These are phyloP conservation scores for Tagetes erecta DNA, from an alignment of 129 eudicot species.

Conservation along the genomic window DNA sequence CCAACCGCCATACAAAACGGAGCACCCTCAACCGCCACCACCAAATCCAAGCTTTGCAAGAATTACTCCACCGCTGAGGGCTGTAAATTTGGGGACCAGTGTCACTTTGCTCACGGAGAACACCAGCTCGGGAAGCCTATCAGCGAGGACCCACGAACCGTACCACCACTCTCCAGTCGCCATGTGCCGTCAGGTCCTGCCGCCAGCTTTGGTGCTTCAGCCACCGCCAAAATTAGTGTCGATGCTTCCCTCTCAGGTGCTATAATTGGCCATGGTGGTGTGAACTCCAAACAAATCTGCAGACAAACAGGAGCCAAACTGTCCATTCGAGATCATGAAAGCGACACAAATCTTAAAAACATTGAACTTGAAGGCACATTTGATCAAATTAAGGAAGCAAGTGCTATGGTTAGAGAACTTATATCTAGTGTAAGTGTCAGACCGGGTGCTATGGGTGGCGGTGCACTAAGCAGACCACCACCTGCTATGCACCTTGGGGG, in stretches of 20 bases:
- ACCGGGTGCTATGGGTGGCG: constrained; percentile 15
- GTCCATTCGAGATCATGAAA: constrained; percentile 71
- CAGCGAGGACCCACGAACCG: constrained; percentile 50
- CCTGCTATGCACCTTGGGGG: constrained; percentile 33
- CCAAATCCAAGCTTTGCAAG: constrained; percentile 74
- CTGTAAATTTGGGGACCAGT: constrained; percentile 87
- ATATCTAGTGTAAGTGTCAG: constrained; percentile 52
- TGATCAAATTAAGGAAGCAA: constrained; percentile 76
- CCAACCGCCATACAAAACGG: constrained; percentile 30
- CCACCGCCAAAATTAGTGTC: constrained; percentile 76
- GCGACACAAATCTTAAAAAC: constrained; percentile 56
- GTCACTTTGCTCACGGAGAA: constrained; percentile 90
- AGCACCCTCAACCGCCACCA: constrained; percentile 40
- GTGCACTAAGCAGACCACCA: constrained; percentile 24
- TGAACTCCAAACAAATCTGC: constrained; percentile 81
- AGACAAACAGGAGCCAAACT: constrained; percentile 76
- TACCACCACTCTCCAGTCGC: constrained; percentile 26
- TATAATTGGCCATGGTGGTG: constrained; percentile 80
- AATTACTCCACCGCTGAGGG: constrained; percentile 77
- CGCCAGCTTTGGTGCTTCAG: constrained; percentile 65
- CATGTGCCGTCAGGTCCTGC: constrained; percentile 47
- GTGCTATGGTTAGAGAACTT: constrained; percentile 64
- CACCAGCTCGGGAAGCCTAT: constrained; percentile 76
- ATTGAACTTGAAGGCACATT: constrained; percentile 86
- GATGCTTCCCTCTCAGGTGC: constrained; percentile 83